Evolutionary conservation across 148 eudicot species (phyloP), one percentile per base, ranked within the genome.

Genomic region (Camellia japonica): DNA sequence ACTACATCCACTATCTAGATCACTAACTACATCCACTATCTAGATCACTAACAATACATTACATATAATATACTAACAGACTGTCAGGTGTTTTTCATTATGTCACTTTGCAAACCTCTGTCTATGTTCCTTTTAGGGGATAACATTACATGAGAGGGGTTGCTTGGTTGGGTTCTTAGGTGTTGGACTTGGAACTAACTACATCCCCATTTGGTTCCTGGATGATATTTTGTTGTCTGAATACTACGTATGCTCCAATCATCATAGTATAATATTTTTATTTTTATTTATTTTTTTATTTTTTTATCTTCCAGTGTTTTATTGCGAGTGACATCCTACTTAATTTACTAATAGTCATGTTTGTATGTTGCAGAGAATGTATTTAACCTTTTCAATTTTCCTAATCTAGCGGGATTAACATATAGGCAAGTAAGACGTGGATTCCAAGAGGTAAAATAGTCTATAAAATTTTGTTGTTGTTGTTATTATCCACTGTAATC

Each of bases 351-450:
- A 76, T 38, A 12, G 58, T 10, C 18, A 18, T 49, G 66, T 71
- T 51, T 78, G 20, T 68, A 18, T 81, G 59, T 77, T 76, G 90
- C 99, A 96, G 99, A 93, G 80, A 90, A 96, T 88, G 98, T 96
- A 55, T 96, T 96, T 86, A 93, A 90, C 80, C 94, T 96, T 61
- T 84, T 88, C 75, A 82, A 80, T 81, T 91, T 96, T 78, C 97
- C 98, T 14, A 73, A 82, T 83, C 86, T 93, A 77, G 86, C 82
- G 19, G 98, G 97, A 72, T 46, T 87, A 71, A 90, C 74, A 77
- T 96, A 93, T 79, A 78, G 84, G 83, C 91, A 88, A 86, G 47
- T 96, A 80, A 87, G 99, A 83, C 90, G 87, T 80, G 91, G 97
- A 76, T 90, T 90, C 80, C 87, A 90, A 85, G 92, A 91, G 97